phyloP scores from a whole-genome alignment of 306 rosid species.

The Albizia julibrissin region DNA sequence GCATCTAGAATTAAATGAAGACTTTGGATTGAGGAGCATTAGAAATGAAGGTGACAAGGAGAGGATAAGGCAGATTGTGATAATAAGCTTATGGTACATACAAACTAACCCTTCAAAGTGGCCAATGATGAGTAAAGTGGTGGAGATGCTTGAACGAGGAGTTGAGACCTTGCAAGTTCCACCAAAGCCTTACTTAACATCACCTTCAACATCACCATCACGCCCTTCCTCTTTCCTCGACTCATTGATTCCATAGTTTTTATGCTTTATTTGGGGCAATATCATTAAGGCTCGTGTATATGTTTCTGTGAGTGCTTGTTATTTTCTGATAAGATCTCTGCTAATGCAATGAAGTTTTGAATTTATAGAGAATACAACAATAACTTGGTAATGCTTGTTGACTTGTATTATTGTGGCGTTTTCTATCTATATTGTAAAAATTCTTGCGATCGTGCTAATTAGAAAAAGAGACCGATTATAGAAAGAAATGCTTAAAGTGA shows the following conservation, averaged over 20 bases:
- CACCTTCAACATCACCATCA: not conserved
- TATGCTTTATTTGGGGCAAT: not conserved
- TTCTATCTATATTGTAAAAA: too few species aligned
- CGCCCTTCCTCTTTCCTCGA: not conserved
- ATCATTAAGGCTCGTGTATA: not conserved
- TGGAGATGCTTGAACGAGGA: too few species aligned
- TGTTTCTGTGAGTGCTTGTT: not conserved
- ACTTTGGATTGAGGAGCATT: too few species aligned
- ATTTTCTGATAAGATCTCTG: not conserved
- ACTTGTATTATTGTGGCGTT: not conserved
- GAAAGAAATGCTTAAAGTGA: too few species aligned
- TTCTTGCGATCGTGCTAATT: too few species aligned
- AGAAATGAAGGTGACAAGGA: too few species aligned
- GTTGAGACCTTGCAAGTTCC: constrained; percentile 25
- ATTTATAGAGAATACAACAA: not conserved
- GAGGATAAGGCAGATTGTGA: too few species aligned
- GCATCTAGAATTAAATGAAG: too few species aligned
- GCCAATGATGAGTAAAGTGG: too few species aligned
- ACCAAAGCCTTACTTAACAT: constrained; percentile 41
- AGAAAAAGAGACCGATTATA: too few species aligned
- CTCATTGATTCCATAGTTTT: not conserved
- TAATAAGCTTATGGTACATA: too few species aligned
- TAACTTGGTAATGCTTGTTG: not conserved
- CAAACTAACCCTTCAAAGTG: too few species aligned
- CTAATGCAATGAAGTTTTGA: not conserved